These are phyloP conservation scores for Lactifluus hygrophoroides DNA, from an alignment of 768 basidiomycete species.

Conservation along the genomic window DNA sequence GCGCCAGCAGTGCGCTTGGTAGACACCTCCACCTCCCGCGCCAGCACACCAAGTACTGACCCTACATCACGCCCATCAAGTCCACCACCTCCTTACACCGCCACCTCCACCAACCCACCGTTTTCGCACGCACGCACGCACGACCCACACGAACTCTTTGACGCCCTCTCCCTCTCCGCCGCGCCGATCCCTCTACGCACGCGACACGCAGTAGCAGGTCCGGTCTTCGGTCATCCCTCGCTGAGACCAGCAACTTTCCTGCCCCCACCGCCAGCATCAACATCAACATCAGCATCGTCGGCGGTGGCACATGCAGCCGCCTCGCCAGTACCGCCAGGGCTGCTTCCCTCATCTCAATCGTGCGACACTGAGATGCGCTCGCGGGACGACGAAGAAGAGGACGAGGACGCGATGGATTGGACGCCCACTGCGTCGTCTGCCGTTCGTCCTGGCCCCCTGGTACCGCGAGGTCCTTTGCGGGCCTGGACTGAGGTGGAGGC, in stretches of 20 bases:
- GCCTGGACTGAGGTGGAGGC: not conserved
- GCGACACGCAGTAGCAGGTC: conserved; percentile 27
- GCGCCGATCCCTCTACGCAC: conserved; percentile 42
- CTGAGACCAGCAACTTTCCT: conserved; percentile 31
- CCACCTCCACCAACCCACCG: conserved; percentile 9
- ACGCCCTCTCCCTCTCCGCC: conserved; percentile 50
- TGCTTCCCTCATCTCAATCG: conserved; percentile 12
- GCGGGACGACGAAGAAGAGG: conserved; percentile 24
- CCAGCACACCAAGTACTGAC: conserved; percentile 17
- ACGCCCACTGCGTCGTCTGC: conserved; percentile 37
- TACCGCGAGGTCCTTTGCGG: not conserved
- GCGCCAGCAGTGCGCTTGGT: conserved; percentile 67
- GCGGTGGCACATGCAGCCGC: too few relatives aligned
- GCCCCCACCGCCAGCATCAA: conserved; percentile 16
- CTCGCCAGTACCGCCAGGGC: not conserved
- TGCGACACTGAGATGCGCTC: conserved; percentile 25
- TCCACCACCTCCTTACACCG: conserved; percentile 26
- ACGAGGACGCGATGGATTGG: conserved; percentile 56
- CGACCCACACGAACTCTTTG: conserved; percentile 48
- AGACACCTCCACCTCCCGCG: conserved; percentile 40
- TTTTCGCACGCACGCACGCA: conserved; percentile 14
- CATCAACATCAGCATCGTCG: too few relatives aligned
- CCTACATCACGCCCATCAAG: conserved; percentile 35
- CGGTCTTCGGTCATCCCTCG: conserved; percentile 67
- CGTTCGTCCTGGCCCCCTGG: not conserved